Evolutionary conservation across 495 filamentous ascomycete species (phyloP).

Genomic region (Schizothecium vesticola): DNA sequence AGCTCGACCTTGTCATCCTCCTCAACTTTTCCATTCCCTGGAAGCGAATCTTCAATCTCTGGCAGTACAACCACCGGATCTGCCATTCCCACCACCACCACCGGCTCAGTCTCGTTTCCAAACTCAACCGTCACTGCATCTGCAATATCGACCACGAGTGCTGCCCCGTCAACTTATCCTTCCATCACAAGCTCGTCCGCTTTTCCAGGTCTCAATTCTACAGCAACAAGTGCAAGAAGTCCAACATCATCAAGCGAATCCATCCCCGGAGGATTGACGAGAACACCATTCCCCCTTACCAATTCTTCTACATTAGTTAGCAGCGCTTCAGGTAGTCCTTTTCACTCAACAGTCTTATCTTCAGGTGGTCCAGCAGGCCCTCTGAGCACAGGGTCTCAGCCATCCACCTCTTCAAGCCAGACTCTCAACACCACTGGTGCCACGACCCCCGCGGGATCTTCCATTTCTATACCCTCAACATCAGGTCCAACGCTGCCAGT

Average conservation of each 20-base stretch:
- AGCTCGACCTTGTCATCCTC: background rate
- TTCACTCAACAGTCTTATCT: background rate
- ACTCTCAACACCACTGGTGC: background rate
- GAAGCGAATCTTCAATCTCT: background rate
- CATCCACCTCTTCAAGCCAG: background rate
- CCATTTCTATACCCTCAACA: background rate
- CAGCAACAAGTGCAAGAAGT: background rate
- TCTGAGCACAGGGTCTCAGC: background rate
- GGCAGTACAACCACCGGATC: background rate
- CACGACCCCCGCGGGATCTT: background rate
- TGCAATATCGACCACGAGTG: background rate
- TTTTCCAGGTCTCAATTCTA: background rate
- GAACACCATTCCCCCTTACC: background rate
- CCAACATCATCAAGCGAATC: background rate
- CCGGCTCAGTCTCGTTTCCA: conserved; percentile 2
- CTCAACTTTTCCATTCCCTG: background rate
- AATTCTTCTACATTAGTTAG: background rate
- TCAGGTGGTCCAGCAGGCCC: background rate
- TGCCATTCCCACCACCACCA: background rate
- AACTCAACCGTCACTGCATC: background rate
- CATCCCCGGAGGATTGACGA: background rate
- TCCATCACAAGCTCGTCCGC: background rate
- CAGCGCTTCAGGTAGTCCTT: background rate
- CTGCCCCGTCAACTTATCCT: background rate
- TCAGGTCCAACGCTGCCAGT: background rate